Evolutionary conservation across 371 early-diverging fungal genomes (phyloP), one percentile per base, ranked within the genome.

Genomic region (Aphelidium insulamus): DNA sequence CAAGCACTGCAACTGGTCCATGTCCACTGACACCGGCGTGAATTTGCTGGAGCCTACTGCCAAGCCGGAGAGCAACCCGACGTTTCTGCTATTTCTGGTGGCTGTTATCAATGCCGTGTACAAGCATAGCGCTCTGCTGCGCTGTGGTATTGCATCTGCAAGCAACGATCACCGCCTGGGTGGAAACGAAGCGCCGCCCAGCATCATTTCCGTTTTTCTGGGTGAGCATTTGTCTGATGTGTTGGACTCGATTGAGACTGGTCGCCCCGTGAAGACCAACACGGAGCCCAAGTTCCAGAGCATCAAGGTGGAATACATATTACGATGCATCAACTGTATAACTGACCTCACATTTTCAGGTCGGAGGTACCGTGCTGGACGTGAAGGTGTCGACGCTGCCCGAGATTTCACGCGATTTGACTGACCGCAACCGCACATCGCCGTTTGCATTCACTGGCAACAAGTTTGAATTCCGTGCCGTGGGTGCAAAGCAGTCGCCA

Each of bases 381-480:
- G 64, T 94, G 43, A 90, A 88, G 74, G 82, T 91, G 21, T 67
- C 86, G 19, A 68, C 75, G 6, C 63, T 95, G 29, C 92, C 97
- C 38, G 57, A 56, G 45, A 86, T 95, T 48, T 51, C 79, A 16
- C 84, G 91, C 57, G 97, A 95, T 52, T 54, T 88, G 54, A 91
- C 94, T 14, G 97, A 95, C 53, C 83, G 97, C 54, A 95, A 95
- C 76, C 80, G 92, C 47, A 95, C 97, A 17, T 90, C 90, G 31
- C 90, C 97, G 21, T 90, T 95, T 44, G 97, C 97, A 36, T 95
- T 92, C 65, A 95, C 92, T 38, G 92, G 92, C 37, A 91, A 95
- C 80, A 95, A 95, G 69, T 91, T 95, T 44, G 97, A 95, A 64
- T 95, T 92, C 86, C 80, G 97, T 59, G 91, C 92, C 38, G 91